A percentile compares a stretch with the other conserved stretches of the same genome.
phyloP scores from a whole-genome alignment of 805 yeast genomes.

The Saccharomycopsis schoenii region DNA sequence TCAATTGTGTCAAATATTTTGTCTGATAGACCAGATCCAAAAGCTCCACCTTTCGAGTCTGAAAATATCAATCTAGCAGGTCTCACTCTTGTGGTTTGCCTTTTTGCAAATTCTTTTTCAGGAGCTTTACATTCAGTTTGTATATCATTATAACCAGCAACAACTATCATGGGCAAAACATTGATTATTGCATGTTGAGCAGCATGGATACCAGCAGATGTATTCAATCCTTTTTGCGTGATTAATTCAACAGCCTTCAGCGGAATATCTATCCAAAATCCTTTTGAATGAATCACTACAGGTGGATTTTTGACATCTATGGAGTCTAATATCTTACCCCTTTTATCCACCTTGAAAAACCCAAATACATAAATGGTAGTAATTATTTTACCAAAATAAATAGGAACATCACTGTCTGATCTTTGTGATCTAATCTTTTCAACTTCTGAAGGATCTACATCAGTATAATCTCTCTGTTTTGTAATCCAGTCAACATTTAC shows the following conservation, averaged over 20 bases:
- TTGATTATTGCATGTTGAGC: constrained; percentile 88
- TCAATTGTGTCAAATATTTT: constrained; percentile 76
- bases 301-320: constrained; percentile 92
- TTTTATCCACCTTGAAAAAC: constrained; percentile 74
- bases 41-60: constrained; percentile 73
- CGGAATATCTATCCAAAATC: constrained; percentile 90
- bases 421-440: constrained; percentile 45
- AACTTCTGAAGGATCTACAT: constrained; percentile 77
- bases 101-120: constrained; percentile 80
- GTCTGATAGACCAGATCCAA: constrained; percentile 70
- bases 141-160: constrained; percentile 68
- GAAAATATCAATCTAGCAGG: constrained; percentile 83
- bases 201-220: constrained; percentile 94
- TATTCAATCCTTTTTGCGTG: constrained; percentile 44
- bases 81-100: constrained; percentile 61
- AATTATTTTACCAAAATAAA: constrained; percentile 65
- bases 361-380: constrained; percentile 82
- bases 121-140: constrained; percentile 96
- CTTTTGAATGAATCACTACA: constrained; percentile 54
- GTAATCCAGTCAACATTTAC: constrained; percentile 95
- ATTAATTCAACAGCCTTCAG: constrained; percentile 48
- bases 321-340: constrained; percentile 77
- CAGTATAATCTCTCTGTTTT: constrained; percentile 82
- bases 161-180: constrained; percentile 61
- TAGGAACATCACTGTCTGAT: constrained; percentile 45